Percentiles rank a stretch among this genome's conserved stretches.
Evolutionary conservation across 345 rosid genomes (phyloP).

Genomic region (Salix udensis): DNA sequence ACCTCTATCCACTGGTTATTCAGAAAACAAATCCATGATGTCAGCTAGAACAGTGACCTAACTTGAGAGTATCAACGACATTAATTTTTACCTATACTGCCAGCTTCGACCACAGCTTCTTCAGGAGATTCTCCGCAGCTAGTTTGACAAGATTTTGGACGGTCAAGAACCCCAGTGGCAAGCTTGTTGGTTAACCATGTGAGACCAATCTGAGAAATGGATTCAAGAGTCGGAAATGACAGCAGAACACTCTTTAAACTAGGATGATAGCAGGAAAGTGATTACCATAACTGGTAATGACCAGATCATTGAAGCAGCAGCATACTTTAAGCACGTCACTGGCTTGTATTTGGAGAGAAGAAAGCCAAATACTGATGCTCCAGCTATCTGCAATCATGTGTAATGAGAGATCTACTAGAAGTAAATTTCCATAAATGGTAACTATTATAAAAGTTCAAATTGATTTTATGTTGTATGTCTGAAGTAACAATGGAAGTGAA

Average conservation of each 20-base stretch:
- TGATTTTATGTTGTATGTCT: neutral
- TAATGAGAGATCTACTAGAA: neutral
- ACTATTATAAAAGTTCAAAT: neutral
- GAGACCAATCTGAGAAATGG: constrained; percentile 54
- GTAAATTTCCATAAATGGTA: neutral
- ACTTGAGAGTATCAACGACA: neutral
- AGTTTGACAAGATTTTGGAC: constrained; percentile 52
- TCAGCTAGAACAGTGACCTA: neutral
- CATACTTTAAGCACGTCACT: constrained; percentile 80
- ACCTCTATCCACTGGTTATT: constrained; percentile 42
- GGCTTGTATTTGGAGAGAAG: constrained; percentile 75
- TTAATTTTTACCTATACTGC: constrained; percentile 47
- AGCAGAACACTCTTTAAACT: constrained; percentile 3
- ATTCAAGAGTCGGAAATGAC: constrained; percentile 5
- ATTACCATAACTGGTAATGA: constrained; percentile 78
- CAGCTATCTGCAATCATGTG: constrained; percentile 60
- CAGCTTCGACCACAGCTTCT: constrained; percentile 26
- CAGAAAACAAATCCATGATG: constrained; percentile 14
- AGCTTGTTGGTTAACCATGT: constrained; percentile 76
- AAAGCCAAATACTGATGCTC: constrained; percentile 75
- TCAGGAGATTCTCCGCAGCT: constrained; percentile 36
- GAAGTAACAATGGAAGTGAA: neutral
- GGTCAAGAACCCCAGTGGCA: constrained; percentile 85
- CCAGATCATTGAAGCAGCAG: constrained; percentile 64
- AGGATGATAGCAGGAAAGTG: constrained; percentile 8